phyloP scores from a whole-genome alignment of 2,329 filamentous ascomycete genomes.

The Phaeoacremonium minimum region DNA sequence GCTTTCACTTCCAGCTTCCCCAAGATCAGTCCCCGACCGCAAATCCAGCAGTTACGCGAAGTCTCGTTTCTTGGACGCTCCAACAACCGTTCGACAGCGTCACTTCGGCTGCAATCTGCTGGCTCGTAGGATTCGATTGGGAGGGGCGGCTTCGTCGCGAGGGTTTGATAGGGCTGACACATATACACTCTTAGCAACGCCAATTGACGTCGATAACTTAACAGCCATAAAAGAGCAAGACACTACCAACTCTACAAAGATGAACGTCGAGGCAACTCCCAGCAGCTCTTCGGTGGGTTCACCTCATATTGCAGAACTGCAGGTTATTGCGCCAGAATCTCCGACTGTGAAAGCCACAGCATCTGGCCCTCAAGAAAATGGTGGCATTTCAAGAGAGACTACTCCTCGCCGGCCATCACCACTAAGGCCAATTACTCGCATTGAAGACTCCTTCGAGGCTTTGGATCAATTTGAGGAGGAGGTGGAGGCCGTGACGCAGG shows the following conservation, averaged over 20 bases:
- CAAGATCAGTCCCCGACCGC: neutral
- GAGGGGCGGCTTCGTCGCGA: no score
- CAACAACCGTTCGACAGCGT: slow-evolving; percentile 4
- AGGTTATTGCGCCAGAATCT: no score
- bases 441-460: slow-evolving; percentile 61
- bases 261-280: no score
- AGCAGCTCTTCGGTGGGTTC: no score
- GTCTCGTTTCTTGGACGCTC: neutral
- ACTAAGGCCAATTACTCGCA: slow-evolving; percentile 18
- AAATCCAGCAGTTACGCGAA: neutral
- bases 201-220: slow-evolving; percentile 21
- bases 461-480: slow-evolving; percentile 59
- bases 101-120: slow-evolving; percentile 37
- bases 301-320: no score
- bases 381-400: no score
- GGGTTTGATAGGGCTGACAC: slow-evolving; percentile 33
- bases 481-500: slow-evolving; percentile 43
- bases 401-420: neutral
- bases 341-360: no score
- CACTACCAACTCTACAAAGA: no score
- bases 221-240: neutral
- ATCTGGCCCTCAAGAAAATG: no score
- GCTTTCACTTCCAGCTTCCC: slow-evolving; percentile 30
- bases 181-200: slow-evolving; percentile 44
- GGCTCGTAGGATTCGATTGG: slow-evolving; percentile 24